Conservation (phyloP, 148 eudicot species). For the Limonium bicolor region DNA sequence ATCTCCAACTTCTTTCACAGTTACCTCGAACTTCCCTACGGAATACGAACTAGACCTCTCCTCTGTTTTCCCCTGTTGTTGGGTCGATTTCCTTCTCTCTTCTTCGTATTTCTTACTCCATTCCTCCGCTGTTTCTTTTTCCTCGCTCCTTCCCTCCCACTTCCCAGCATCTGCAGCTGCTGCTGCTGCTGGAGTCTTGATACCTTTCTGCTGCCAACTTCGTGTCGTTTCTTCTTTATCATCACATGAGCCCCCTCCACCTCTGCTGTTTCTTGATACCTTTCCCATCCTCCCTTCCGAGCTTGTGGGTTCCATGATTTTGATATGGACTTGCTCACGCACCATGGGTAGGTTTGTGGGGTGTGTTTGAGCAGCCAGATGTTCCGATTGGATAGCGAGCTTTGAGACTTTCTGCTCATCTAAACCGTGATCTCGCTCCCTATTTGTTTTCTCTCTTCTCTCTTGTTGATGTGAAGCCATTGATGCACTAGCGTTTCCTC, state of each 20-base stretch:
- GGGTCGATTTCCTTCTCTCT: background rate
- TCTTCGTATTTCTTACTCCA: background rate
- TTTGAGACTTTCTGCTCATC: conserved; percentile 46
- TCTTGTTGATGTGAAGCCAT: conserved; percentile 53
- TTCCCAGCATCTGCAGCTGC: background rate
- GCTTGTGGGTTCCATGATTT: background rate
- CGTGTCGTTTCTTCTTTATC: conserved; percentile 11
- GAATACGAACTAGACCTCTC: background rate
- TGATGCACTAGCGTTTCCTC: too few species aligned
- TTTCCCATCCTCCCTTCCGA: background rate
- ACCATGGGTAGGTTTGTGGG: background rate
- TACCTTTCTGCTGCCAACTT: conserved; percentile 18
- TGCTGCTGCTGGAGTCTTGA: conserved; percentile 1
- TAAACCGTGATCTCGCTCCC: conserved; percentile 21
- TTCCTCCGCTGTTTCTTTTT: background rate
- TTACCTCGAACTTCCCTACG: background rate
- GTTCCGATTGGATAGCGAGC: conserved; percentile 28
- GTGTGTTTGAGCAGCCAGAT: conserved; percentile 4
- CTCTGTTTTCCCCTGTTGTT: background rate
- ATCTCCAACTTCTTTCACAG: background rate
- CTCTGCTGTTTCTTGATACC: background rate
- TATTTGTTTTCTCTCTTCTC: conserved; percentile 31
- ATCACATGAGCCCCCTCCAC: conserved; percentile 4
- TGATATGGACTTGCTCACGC: conserved; percentile 1
- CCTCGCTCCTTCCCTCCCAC: background rate